A percentile compares a stretch with the other conserved stretches of the same genome.
Conservation (phyloP, 2,329 filamentous ascomycete genomes). For the Venturia nashicola region DNA sequence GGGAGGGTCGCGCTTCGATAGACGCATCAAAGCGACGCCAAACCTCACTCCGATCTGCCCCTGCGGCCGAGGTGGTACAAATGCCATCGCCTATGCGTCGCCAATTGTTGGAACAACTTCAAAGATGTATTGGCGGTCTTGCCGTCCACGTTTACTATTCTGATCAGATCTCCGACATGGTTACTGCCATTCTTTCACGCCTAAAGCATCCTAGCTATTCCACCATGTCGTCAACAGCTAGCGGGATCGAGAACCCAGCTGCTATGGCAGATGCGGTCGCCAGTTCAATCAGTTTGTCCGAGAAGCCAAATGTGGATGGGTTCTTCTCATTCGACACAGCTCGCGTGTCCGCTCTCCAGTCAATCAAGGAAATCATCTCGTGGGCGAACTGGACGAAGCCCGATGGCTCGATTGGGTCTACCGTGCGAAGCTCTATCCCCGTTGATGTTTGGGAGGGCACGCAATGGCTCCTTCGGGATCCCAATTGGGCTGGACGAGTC, state of each 20-base stretch:
- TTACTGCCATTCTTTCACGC: conserved; percentile 64
- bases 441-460: conserved; percentile 92
- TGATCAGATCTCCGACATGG: conserved; percentile 92
- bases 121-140: conserved; percentile 77
- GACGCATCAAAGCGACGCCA: conserved; percentile 12
- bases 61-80: conserved; percentile 28
- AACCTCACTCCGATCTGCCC: conserved; percentile 13
- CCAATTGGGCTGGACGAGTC: conserved; percentile 63
- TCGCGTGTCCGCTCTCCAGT: conserved; percentile 54
- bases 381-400: conserved; percentile 60
- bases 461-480: conserved; percentile 79
- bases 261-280: conserved; percentile 36
- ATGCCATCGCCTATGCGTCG: conserved; percentile 42
- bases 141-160: conserved; percentile 95
- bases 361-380: conserved; percentile 69
- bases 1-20: conserved; percentile 12
- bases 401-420: conserved; percentile 32
- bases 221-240: conserved; percentile 30
- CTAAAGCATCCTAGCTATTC: conserved; percentile 52
- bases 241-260: conserved; percentile 38
- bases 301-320: conserved; percentile 40
- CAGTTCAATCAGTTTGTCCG: conserved; percentile 35
- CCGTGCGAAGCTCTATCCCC: conserved; percentile 63
- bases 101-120: conserved; percentile 57
- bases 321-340: conserved; percentile 53